Evolutionary conservation across 1,284 basidiomycete species (phyloP).

Genomic region (Stygiomarasmius scandens): DNA sequence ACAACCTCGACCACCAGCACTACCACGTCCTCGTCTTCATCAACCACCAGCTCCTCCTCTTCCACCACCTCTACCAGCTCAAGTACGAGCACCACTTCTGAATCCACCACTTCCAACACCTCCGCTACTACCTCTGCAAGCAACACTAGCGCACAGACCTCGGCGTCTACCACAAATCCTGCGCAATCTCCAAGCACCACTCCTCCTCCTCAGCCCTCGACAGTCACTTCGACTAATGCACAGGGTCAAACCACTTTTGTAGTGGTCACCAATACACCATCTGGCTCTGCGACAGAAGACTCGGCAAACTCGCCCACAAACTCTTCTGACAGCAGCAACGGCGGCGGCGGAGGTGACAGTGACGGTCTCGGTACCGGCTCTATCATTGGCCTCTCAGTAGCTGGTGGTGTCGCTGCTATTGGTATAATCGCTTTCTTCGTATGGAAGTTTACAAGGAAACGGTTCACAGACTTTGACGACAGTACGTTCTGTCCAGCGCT

Average conservation of each 20-base stretch:
- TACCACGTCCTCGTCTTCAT: neutral
- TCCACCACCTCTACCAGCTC: slow-evolving; percentile 7
- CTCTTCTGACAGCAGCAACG: slow-evolving; percentile 11
- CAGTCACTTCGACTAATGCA: slow-evolving; percentile 16
- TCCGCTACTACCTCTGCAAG: slow-evolving; percentile 17
- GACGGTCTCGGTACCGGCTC: slow-evolving; percentile 61
- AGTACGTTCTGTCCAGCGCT: slow-evolving; percentile 48
- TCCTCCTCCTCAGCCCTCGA: slow-evolving; percentile 8
- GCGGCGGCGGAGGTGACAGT: slow-evolving; percentile 23
- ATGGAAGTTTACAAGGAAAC: slow-evolving; percentile 83
- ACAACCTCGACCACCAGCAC: neutral
- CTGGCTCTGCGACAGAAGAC: slow-evolving; percentile 15
- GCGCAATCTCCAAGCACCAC: slow-evolving; percentile 12
- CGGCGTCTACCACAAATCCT: slow-evolving; percentile 17
- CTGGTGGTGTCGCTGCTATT: slow-evolving; percentile 72
- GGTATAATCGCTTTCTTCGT: slow-evolving; percentile 72
- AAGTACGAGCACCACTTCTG: slow-evolving; percentile 8
- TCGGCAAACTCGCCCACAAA: slow-evolving; percentile 24
- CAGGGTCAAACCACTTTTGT: slow-evolving; percentile 21
- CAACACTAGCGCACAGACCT: slow-evolving; percentile 19
- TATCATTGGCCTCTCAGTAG: slow-evolving; percentile 77
- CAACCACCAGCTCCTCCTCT: neutral
- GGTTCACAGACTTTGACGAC: slow-evolving; percentile 73
- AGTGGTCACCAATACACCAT: slow-evolving; percentile 20
- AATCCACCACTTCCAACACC: slow-evolving; percentile 7